Conservation (phyloP, 306 rosid genomes). For the Dryas drummondii region DNA sequence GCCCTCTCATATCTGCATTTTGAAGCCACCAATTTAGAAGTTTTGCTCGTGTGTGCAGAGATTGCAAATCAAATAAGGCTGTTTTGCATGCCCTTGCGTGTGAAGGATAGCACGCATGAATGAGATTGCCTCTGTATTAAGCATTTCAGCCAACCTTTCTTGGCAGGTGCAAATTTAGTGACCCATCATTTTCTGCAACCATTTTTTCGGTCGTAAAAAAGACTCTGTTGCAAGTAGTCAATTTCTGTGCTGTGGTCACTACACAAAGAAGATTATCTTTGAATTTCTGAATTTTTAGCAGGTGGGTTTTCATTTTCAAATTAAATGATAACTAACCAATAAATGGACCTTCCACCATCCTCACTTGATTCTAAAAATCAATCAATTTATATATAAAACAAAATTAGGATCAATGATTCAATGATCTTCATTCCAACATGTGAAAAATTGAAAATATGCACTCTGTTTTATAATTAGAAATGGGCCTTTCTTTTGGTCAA, state of each 20-base stretch:
- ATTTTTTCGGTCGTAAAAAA: too few species aligned
- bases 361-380: neutral
- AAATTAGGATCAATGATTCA: neutral
- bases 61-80: conserved; percentile 19
- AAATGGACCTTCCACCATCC: conserved; percentile 33
- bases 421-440: neutral
- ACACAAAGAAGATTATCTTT: neutral
- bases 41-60: neutral
- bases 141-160: conserved; percentile 24
- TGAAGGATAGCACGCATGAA: conserved; percentile 17
- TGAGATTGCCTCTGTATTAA: conserved; percentile 26
- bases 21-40: too few species aligned
- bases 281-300: conserved; percentile 3
- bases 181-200: conserved; percentile 13
- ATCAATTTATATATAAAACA: neutral
- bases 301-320: conserved; percentile 32
- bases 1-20: too few species aligned
- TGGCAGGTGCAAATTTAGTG: conserved; percentile 21
- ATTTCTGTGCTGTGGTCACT: too few species aligned
- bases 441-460: neutral
- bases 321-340: neutral
- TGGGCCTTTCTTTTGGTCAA: too few species aligned
- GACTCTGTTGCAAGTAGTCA: too few species aligned
- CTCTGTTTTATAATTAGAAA: neutral
- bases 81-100: conserved; percentile 18